Evolutionary conservation across 345 rosid genomes (phyloP).

Genomic region (Angophora floribunda): DNA sequence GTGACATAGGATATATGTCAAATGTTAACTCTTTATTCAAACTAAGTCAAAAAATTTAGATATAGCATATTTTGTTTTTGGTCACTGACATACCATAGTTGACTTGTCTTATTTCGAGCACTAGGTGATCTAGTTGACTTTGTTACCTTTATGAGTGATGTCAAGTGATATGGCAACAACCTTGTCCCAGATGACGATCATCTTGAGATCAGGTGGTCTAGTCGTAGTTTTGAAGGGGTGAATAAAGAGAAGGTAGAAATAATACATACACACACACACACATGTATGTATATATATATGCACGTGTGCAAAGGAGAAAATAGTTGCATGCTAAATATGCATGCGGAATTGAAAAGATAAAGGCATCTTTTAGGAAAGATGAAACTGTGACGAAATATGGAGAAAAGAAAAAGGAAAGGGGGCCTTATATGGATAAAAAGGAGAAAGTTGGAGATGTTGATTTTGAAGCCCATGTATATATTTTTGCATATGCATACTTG

Average conservation of each 20-base stretch:
- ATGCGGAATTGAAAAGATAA: not conserved
- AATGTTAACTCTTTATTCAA: not conserved
- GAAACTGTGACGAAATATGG: not conserved
- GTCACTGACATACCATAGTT: not conserved
- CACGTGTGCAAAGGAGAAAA: not conserved
- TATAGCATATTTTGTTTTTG: not conserved
- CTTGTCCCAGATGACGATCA: not conserved
- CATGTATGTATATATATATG: too few species aligned
- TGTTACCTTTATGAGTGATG: not conserved
- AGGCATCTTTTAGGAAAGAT: not conserved
- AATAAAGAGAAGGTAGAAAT: not conserved
- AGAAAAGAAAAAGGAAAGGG: not conserved
- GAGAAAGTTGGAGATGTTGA: not conserved
- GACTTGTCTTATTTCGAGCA: not conserved
- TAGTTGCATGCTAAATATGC: not conserved
- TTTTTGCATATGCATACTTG: not conserved
- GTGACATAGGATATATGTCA: not conserved
- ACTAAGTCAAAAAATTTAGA: not conserved
- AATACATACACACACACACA: not conserved
- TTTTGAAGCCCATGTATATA: not conserved
- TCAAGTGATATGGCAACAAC: not conserved
- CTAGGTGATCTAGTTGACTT: not conserved
- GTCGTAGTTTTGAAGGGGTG: not conserved
- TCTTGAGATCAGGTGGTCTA: not conserved
- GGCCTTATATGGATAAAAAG: not conserved